Evolutionary conservation across 1,284 basidiomycete genomes (phyloP).

Genomic region (Earliella scabrosa): DNA sequence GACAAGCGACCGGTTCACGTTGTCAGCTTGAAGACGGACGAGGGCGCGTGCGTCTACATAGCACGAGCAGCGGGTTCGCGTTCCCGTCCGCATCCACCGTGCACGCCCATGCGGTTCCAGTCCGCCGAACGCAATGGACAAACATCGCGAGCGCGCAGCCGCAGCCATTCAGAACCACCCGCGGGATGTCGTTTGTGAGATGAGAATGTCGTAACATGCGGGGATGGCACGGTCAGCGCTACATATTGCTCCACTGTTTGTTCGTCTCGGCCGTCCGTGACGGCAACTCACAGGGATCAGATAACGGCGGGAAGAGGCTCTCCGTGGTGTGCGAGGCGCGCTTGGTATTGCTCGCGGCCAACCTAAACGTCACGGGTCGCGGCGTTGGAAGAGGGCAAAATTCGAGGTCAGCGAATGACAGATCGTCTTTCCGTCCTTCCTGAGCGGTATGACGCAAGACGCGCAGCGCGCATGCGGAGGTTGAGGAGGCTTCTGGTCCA

Average conservation of each 20-base stretch:
- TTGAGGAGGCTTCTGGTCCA: neutral
- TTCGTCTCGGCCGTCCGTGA: too few relatives aligned
- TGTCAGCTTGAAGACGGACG: slow-evolving; percentile 71
- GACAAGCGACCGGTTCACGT: slow-evolving; percentile 65
- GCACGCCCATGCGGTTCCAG: too few relatives aligned
- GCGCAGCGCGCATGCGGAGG: neutral
- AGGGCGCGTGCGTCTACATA: slow-evolving; percentile 65
- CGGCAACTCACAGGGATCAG: slow-evolving; percentile 59
- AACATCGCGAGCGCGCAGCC: neutral
- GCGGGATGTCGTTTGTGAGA: too few relatives aligned
- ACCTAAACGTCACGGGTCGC: slow-evolving; percentile 34
- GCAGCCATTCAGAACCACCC: too few relatives aligned
- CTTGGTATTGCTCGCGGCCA: slow-evolving; percentile 49
- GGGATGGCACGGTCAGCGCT: neutral
- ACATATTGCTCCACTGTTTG: too few relatives aligned
- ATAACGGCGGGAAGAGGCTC: slow-evolving; percentile 59
- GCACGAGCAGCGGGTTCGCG: neutral
- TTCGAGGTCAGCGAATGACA: neutral
- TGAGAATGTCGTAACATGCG: too few relatives aligned
- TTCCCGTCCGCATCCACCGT: neutral
- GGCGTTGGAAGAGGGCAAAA: neutral
- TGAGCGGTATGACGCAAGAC: neutral
- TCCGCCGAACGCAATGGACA: too few relatives aligned
- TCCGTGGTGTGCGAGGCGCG: slow-evolving; percentile 29
- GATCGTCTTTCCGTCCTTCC: neutral